Evolutionary conservation across 768 basidiomycete species (phyloP), one percentile per base, ranked within the genome.

Genomic region (Nevesoporus exiguus): DNA sequence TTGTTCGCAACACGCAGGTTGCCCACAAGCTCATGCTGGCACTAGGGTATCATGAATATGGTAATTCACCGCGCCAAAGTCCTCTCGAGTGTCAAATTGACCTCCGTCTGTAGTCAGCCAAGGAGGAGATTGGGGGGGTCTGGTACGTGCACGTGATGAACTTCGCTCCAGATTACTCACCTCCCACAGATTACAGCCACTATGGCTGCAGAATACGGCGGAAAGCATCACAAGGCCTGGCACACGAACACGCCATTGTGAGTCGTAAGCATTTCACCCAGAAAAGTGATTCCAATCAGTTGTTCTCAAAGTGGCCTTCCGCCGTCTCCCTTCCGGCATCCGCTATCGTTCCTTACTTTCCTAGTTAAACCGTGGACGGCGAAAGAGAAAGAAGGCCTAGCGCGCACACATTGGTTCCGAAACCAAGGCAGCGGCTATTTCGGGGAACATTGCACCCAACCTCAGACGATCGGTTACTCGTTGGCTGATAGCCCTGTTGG

Each of bases 401-500:
- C 49, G 4, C 60, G 64, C 3, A 43, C 41, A 43, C 13, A 25
- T 25, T 43, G 41, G 59, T 64, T 69, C 55, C 40, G 19, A 3
- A 21, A 8, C 17, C 42, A 51, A 15, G 72, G 72, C 2, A n/a
- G 3, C 0, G 76, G 72, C 8, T 77, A 77, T 52, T 54, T 53
- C 4, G 11, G 3, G 0, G 50, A 58, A 33, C 74, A 77, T 31
- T 46, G 48, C n/a, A 80, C 79, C 3, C 71, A 76, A 54, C 80
- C 80, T 0, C 79, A 80, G 56, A 80, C 80, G 0, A 58, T 80
- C 2, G 81, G 79, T 0, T 84, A 84, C 57, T 56, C 70, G 19
- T 67, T 84, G 6, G 69, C 78, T 0, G 83, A 85, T 57, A 83
- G 81, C 5, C 83, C 83, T 7, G 75, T 73, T 7, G 82, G 79